Conservation (phyloP, 2,329 filamentous ascomycete genomes). For the Fonsecaea monophora region DNA sequence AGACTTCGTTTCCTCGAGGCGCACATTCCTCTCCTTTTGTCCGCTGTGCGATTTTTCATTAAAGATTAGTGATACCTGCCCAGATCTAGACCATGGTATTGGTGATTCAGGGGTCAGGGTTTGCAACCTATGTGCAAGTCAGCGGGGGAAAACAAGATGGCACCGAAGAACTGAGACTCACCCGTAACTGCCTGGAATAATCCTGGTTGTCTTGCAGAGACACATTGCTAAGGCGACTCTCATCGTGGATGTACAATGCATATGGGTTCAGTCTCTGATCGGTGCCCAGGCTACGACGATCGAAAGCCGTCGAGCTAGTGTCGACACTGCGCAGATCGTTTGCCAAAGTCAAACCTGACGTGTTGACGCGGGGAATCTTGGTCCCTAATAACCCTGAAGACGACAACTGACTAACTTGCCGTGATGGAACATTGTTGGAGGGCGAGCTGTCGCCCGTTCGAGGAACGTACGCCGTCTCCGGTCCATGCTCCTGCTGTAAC, state of each 20-base stretch:
- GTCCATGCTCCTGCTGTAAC: conserved; percentile 1
- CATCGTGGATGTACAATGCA: conserved; percentile 50
- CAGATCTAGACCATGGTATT: neutral
- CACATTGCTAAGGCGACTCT: conserved; percentile 51
- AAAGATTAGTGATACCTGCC: conserved; percentile 16
- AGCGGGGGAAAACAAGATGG: conserved; percentile 10
- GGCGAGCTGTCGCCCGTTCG: conserved; percentile 30
- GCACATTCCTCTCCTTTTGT: conserved; percentile 5
- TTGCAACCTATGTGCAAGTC: conserved; percentile 35
- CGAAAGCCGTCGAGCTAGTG: conserved; percentile 23
- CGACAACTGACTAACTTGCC: conserved; percentile 42
- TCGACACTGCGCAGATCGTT: conserved; percentile 34
- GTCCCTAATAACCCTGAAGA: conserved; percentile 37
- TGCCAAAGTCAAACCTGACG: conserved; percentile 27
- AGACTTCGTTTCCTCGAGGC: conserved; percentile 27
- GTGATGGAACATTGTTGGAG: conserved; percentile 39
- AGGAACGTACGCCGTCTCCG: conserved; percentile 30
- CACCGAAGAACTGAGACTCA: conserved; percentile 15
- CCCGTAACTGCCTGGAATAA: conserved; percentile 50
- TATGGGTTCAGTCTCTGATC: conserved; percentile 55
- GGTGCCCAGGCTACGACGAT: conserved; percentile 42
- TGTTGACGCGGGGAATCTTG: conserved; percentile 37
- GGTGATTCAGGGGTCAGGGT: conserved; percentile 36
- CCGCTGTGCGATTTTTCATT: conserved; percentile 10
- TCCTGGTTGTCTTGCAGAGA: conserved; percentile 58